These are phyloP conservation scores for Schoenoplectus triqueter DNA, from an alignment of 202 grass and related monocot species.

Conservation along the genomic window DNA sequence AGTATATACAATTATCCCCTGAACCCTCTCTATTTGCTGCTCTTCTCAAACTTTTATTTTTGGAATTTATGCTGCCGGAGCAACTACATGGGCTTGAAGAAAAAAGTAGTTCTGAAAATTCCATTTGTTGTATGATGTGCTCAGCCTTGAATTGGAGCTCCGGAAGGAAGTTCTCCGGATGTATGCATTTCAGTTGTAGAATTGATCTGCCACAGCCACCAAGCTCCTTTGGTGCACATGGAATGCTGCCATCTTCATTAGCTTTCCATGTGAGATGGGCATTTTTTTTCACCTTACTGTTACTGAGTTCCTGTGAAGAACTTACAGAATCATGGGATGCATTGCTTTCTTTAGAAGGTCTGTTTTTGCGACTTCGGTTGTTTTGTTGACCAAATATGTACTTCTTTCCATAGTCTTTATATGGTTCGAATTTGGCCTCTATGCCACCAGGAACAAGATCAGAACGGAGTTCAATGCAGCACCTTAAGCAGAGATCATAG, in stretches of 20 bases:
- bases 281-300: background rate
- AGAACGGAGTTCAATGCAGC: constrained; percentile 73
- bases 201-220: constrained; percentile 57
- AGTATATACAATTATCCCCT: constrained; percentile 74
- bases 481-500: constrained; percentile 75
- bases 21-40: constrained; percentile 57
- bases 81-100: constrained; percentile 44
- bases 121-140: constrained; percentile 40
- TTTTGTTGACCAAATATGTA: constrained; percentile 48
- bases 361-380: background rate
- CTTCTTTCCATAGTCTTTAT: constrained; percentile 43
- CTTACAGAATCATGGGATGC: constrained; percentile 8
- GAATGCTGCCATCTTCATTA: constrained; percentile 67
- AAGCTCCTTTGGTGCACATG: constrained; percentile 69
- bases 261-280: constrained; percentile 51
- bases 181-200: constrained; percentile 65
- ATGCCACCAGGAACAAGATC: constrained; percentile 59
- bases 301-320: constrained; percentile 9
- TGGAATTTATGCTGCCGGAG: constrained; percentile 38
- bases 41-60: constrained; percentile 32
- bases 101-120: constrained; percentile 36
- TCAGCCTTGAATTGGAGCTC: constrained; percentile 56
- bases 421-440: constrained; percentile 32
- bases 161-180: constrained; percentile 52
- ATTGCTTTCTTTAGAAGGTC: background rate